Evolutionary conservation across 2,329 filamentous ascomycete genomes (phyloP), one percentile per base, ranked within the genome.

Genomic region (Aspergillus sclerotialis): DNA sequence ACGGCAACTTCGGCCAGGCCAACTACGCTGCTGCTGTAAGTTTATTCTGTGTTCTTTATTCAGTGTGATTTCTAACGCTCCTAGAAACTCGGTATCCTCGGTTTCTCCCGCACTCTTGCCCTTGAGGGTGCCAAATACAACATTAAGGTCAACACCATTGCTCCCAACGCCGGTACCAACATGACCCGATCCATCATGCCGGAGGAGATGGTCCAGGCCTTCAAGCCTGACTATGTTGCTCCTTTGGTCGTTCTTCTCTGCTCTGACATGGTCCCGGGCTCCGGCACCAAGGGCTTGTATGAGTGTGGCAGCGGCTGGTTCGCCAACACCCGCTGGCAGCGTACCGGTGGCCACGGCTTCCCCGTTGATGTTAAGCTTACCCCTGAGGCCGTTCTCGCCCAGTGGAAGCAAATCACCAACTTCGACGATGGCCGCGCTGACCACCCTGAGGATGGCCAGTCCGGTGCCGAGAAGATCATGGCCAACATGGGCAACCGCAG

Each of bases 191-290:
- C 85, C 32, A 85, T 98, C 60, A 77, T 98, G 73, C 92, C 92
- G 18, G 88, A 94, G 67, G 92, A 98, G 70, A 80, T 96, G 70
- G 89, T 98, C 12, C 89, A 96, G 70, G 90, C 92, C 29, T 94
- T 98, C 75, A 98, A 96, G 80, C 92, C 92, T 40, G 90, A 96
- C 59, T 96, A 94, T 66, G 89, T 98, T 62, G 92, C 92, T 34
- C 92, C 92, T 41, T 69, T 96, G 24, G 89, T 98, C 33, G 79
- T 90, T 36, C 79, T 89, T 28, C 83, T 98, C 38, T 86, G 80
- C 60, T 82, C 78, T 10, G 92, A 98, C 69, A 85, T 86, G 67
- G 80, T 88, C 34, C 90, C 92, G 17, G 76, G 84, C 55, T 78
- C 84, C 48, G 77, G 80, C 11, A 95, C 88, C 38, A 90, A 90